phyloP scores from a whole-genome alignment of 225 moss, liverwort and hornwort species.

The Rhytidiadelphus loreus region DNA sequence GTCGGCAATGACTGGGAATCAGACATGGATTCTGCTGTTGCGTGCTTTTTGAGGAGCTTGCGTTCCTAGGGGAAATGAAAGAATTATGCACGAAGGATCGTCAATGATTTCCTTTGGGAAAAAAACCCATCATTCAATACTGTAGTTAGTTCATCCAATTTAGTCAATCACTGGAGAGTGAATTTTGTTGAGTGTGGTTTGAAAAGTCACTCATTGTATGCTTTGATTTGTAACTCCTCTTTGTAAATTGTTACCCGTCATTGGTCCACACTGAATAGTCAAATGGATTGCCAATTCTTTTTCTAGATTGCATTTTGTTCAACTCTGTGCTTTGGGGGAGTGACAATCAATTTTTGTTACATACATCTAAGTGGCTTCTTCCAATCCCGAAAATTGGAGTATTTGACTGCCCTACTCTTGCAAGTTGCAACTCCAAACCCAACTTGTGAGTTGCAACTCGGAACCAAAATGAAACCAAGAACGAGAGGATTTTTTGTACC shows the following conservation, averaged over 20 bases:
- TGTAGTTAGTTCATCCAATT: not conserved
- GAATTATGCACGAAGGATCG: not conserved
- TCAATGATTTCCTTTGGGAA: not conserved
- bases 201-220: not conserved
- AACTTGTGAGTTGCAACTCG: not conserved
- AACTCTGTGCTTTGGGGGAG: not conserved
- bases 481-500: too few species aligned
- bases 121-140: not conserved
- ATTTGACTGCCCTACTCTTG: not conserved
- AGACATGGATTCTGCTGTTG: not conserved
- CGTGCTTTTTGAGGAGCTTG: not conserved
- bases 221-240: not conserved
- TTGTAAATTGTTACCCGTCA: not conserved
- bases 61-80: not conserved
- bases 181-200: not conserved
- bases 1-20: conserved; percentile 11
- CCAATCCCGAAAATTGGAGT: not conserved
- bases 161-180: not conserved
- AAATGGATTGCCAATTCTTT: not conserved
- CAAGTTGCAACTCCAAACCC: not conserved
- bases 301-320: not conserved
- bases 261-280: not conserved
- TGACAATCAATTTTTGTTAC: too few species aligned
- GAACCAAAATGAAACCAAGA: not conserved
- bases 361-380: not conserved